Evolutionary conservation across 192 early-diverging fungal species (phyloP), one percentile per base, ranked within the genome.

Genomic region (Mortierella alpina): DNA sequence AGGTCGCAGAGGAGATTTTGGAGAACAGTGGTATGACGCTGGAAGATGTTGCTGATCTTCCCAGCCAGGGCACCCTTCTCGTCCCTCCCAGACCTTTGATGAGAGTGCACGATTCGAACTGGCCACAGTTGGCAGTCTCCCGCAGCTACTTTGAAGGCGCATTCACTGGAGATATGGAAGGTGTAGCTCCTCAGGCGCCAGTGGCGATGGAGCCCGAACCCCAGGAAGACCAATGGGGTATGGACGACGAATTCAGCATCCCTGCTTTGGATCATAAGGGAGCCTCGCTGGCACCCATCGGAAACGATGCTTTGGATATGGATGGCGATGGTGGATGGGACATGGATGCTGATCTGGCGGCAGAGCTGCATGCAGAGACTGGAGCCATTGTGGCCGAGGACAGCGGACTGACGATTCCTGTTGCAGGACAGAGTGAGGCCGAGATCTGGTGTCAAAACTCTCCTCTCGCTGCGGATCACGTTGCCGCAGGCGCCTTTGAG

Each of bases 401-500:
- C 23, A 67, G 42, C 42, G 68, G 75, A 7, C 41, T 71, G 55
- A 49, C 67, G 5, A 70, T 78, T 45, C 96, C 96, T 14, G 87
- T 90, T 50, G 84, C 92, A 12, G 97, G 96, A 10, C 85, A 89
- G 8, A 86, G 81, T 68, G 90, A 95, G 69, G 85, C 83, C 18
- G 53, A 55, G 53, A 55, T 55, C 53, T 55, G 53, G 53, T 55
- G 53, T 8, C 53, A 55, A 65, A 96, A 94, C 84, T 98, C 97
- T 7, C 84, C 85, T 22, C 84, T 96, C 63, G 94, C 96, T 14
- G 94, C 90, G 0, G 97, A 99, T 82, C 96, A 98, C 74, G 91
- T 97, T 76, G 96, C 96, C 0, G 97, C 97, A 13, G 98, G 98
- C 51, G 91, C 93, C 23, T 98, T 97, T 81, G 97, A 97, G 70